These are phyloP conservation scores for Solanum pennellii DNA, from an alignment of 257 asterid genomes.

Conservation along the genomic window DNA sequence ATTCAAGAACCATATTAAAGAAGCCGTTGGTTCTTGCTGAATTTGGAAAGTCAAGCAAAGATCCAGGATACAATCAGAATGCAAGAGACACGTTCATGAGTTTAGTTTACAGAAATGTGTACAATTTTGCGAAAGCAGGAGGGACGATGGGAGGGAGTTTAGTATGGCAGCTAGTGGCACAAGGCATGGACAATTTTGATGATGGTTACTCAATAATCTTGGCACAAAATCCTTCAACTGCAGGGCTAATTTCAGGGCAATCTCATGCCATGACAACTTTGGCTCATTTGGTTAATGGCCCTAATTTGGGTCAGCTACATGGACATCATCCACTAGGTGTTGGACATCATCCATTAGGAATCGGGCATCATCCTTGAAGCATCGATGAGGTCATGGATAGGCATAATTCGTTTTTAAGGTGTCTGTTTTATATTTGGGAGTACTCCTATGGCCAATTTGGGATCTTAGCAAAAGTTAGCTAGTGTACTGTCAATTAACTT, in stretches of 20 bases:
- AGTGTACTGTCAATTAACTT: neutral
- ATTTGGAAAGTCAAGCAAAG: slow-evolving; percentile 43
- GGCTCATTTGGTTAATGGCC: neutral
- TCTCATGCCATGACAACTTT: neutral
- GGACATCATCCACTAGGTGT: neutral
- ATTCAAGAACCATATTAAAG: slow-evolving; percentile 20
- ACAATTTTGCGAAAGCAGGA: slow-evolving; percentile 21
- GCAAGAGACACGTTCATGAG: slow-evolving; percentile 17
- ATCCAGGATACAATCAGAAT: slow-evolving; percentile 19
- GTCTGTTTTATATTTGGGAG: neutral
- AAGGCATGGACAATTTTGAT: slow-evolving; percentile 36
- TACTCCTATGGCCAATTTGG: neutral
- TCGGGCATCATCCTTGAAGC: neutral
- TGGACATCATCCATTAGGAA: neutral
- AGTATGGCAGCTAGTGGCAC: slow-evolving; percentile 53
- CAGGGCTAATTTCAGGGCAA: neutral
- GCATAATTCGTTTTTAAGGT: neutral
- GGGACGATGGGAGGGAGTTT: slow-evolving; percentile 49
- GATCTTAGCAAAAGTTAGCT: neutral
- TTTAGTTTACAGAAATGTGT: slow-evolving; percentile 14
- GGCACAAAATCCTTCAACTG: slow-evolving; percentile 38
- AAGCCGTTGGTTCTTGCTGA: slow-evolving; percentile 40
- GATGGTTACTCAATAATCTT: slow-evolving; percentile 46
- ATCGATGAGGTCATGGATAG: neutral
- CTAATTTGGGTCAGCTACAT: neutral